Evolutionary conservation across 352 stramenopile genomes (phyloP), one percentile per base, ranked within the genome.

Genomic region (Phytophthora hybrid): DNA sequence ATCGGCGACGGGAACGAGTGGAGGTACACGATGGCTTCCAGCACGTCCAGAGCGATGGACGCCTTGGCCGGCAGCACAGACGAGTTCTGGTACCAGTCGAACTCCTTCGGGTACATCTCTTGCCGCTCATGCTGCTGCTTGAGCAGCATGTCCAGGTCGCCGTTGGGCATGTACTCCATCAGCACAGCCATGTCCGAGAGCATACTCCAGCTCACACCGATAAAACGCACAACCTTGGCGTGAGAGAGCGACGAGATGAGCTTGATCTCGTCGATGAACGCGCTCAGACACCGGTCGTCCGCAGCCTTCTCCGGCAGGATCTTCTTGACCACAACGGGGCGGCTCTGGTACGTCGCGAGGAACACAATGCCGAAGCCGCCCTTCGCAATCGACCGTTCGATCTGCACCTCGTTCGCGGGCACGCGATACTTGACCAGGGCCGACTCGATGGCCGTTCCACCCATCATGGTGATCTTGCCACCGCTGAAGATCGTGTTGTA

Each of bases 171-270:
- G 78, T 86, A 93, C 75, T 96, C 89, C 61, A 92, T 88, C 18
- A 96, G 73, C 32, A 96, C 86, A 0, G 87, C 83, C 74, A 96
- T 92, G 57, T 96, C 87, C 9, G 84, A 85, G n/a, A 96, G 75
- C 80, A 90, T 96, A 58, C 85, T 95, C 89, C 89, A 96, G 56
- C 79, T 93, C 56, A 96, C 87, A 44, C 89, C 89, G 8, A 96
- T 83, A 39, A 96, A 96, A 13, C 80, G 78, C 41, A 96, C 84
- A 21, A 96, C 81, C 71, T 96, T 94, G 9, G 87, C 76, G 68
- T 96, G 90, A 5, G 84, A 83, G 10, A 96, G 74, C 52, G 88
- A 90, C 32, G 90, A 89, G 54, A 83, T 91, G 23, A 96, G 85
- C 76, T 93, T 92, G 66, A 95, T 95, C 74, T 96, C 90, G 11